Percentiles rank a stretch among this genome's conserved stretches.
Evolutionary conservation across 495 filamentous ascomycete species (phyloP).

Genomic region (Paragyromitra xinjiangensis): DNA sequence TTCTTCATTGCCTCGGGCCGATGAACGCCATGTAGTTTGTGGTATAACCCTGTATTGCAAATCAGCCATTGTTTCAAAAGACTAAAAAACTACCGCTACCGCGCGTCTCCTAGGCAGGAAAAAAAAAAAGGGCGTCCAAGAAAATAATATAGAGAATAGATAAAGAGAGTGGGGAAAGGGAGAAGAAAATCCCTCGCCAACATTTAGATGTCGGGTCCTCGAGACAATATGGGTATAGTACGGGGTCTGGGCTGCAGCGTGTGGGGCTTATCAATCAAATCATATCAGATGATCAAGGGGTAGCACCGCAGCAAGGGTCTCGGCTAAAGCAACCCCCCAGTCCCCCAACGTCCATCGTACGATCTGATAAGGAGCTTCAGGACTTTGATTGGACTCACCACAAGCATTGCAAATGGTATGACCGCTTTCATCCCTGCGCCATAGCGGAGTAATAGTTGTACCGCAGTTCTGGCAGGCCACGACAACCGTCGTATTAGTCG

Average conservation of each 20-base stretch:
- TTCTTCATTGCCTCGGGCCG: constrained; percentile 97
- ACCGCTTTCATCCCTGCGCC: constrained; percentile 92
- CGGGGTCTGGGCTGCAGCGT: constrained; percentile 3
- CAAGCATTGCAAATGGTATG: constrained; percentile 99
- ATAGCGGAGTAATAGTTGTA: constrained; percentile 95
- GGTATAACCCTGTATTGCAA: constrained; percentile 77
- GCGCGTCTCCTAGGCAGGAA: neutral
- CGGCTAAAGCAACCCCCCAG: constrained; percentile 40
- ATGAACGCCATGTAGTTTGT: constrained; percentile 94
- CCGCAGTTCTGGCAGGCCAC: constrained; percentile 97
- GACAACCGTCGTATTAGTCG: constrained; percentile 73
- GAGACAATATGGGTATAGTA: constrained; percentile 35
- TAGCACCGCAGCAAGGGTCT: constrained; percentile 45
- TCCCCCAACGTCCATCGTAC: constrained; percentile 47
- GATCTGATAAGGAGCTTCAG: constrained; percentile 53
- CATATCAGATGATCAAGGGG: constrained; percentile 55
- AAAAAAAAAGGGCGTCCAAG: neutral
- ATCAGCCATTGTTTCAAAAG: constrained; percentile 56
- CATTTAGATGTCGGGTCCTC: constrained; percentile 20
- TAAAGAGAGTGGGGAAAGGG: constrained; percentile 5
- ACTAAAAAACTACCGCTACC: neutral
- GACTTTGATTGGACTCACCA: constrained; percentile 68
- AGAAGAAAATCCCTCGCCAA: constrained; percentile 41
- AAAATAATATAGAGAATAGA: constrained; percentile 22
- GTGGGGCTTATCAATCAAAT: constrained; percentile 53